Base-by-base conservation (phyloP, 129 eudicot species). In the Kitagawia praeruptora region DNA sequence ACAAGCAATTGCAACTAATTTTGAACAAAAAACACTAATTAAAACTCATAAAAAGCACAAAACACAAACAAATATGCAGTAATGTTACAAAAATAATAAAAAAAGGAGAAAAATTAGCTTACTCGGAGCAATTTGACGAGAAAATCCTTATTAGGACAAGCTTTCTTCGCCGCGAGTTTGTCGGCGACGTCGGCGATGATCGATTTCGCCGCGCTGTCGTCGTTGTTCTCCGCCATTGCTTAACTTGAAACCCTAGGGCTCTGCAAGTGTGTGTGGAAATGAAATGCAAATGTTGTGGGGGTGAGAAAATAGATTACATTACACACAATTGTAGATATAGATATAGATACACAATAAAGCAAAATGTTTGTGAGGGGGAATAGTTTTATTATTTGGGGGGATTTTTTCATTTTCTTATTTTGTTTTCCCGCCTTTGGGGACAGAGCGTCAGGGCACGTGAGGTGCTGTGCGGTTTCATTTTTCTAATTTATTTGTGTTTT, bases 111-210 rank as follows among this genome's bases (percentile, higher is more conserved):
- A n/a, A 34, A 47, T 13, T 3, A 46, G 46, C 84, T 80, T 81
- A 92, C 98, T 53, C 86, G 86, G 77, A 95, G 96, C 58, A 89
- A 46, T 49, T 92, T 92, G 61, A 92, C 82, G 64, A 95, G 86
- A 61, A 77, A 70, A 69, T 87, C 96, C 80, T 95, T 92, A 90
- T 87, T 79, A 69, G 96, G 97, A 58, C 95, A 88, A 76, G 83
- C 81, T 80, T 87, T 83, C 51, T 51, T 79, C 41, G 88, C 83
- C 16, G 76, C 86, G 70, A 95, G 91, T 75, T 90, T 92, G 46
- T 92, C 84, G 51, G 93, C 95, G n/a, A 95, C 80, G 40, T 82
- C 91, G 75, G 75, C 46, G 77, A 95, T 80, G 63, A 90, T 75
- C 76, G 84, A 46, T 81, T 76, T 78, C 23, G 92, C 89, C 44